Conservation (phyloP, 2,329 filamentous ascomycete genomes). For the Chrysoporthe cubensis region DNA sequence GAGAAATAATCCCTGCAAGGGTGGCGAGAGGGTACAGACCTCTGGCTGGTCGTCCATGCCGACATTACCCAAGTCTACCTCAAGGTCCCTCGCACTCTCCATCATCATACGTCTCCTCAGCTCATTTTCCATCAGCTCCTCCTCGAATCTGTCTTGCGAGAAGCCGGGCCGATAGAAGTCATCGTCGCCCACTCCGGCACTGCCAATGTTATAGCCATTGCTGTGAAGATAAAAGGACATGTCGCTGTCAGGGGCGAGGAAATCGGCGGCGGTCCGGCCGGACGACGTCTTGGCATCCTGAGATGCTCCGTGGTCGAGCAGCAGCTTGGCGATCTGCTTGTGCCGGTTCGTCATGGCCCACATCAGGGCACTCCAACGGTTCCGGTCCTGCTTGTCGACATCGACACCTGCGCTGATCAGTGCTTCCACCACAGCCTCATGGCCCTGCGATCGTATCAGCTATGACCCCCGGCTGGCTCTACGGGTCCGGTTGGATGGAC, state of each 20-base stretch:
- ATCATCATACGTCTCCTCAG: slow-evolving; percentile 98
- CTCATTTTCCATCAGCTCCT: slow-evolving; percentile 96
- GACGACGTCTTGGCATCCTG: slow-evolving; percentile 93
- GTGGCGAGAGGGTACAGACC: slow-evolving; percentile 47
- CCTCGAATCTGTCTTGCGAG: slow-evolving; percentile 91
- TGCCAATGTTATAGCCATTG: slow-evolving; percentile 89
- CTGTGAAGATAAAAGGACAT: slow-evolving; percentile 95
- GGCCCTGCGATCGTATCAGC: slow-evolving; percentile 60
- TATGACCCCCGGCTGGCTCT: neutral
- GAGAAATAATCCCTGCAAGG: neutral
- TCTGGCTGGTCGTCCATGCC: slow-evolving; percentile 96
- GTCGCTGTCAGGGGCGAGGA: slow-evolving; percentile 92
- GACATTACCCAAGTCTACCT: slow-evolving; percentile 94
- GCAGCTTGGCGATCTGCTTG: slow-evolving; percentile 89
- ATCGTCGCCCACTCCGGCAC: slow-evolving; percentile 70
- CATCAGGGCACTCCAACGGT: slow-evolving; percentile 98
- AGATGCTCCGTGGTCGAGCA: slow-evolving; percentile 93
- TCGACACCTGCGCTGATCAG: slow-evolving; percentile 84
- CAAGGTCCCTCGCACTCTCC: slow-evolving; percentile 94
- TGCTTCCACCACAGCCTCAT: slow-evolving; percentile 83
- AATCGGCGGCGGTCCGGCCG: slow-evolving; percentile 92
- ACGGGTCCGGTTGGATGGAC: slow-evolving; percentile 38
- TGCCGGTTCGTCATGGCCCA: slow-evolving; percentile 99
- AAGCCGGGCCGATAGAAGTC: slow-evolving; percentile 96
- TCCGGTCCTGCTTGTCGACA: slow-evolving; percentile 92